Evolutionary conservation across 768 basidiomycete genomes (phyloP).

Genomic region (Serendipita vermifera): DNA sequence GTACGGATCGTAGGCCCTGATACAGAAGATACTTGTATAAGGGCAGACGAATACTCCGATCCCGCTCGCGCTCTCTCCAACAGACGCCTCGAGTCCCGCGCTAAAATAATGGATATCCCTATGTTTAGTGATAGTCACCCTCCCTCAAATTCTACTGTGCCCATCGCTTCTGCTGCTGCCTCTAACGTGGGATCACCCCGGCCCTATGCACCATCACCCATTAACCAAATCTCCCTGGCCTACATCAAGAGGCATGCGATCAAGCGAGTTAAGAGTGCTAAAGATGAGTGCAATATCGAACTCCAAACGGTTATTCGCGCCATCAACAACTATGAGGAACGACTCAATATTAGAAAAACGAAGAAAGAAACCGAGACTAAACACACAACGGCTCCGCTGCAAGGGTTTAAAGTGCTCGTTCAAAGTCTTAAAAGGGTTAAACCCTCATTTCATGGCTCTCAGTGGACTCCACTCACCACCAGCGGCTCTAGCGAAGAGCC

Average conservation of each 20-base stretch:
- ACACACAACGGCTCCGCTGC: not conserved
- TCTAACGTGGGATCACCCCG: not conserved
- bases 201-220: not conserved
- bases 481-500: not conserved
- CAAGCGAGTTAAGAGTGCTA: conserved; percentile 82
- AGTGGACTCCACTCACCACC: not conserved
- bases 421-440: conserved; percentile 13
- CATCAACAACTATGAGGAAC: conserved; percentile 91
- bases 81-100: not conserved
- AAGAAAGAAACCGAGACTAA: conserved; percentile 24
- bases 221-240: conserved; percentile 80
- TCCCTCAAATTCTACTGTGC: conserved; percentile 20
- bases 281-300: conserved; percentile 94
- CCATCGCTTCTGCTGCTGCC: conserved; percentile 24
- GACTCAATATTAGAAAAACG: conserved; percentile 66
- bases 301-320: conserved; percentile 85
- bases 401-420: conserved; percentile 15
- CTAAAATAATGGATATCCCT: too few relatives aligned
- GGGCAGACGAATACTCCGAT: not conserved
- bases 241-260: conserved; percentile 89
- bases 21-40: not conserved
- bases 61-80: not conserved
- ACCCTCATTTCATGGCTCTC: conserved; percentile 5
- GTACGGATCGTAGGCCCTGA: not conserved
- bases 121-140: not conserved